These are phyloP conservation scores for Podospora comata DNA, from an alignment of 495 filamentous ascomycete species.

Conservation along the genomic window DNA sequence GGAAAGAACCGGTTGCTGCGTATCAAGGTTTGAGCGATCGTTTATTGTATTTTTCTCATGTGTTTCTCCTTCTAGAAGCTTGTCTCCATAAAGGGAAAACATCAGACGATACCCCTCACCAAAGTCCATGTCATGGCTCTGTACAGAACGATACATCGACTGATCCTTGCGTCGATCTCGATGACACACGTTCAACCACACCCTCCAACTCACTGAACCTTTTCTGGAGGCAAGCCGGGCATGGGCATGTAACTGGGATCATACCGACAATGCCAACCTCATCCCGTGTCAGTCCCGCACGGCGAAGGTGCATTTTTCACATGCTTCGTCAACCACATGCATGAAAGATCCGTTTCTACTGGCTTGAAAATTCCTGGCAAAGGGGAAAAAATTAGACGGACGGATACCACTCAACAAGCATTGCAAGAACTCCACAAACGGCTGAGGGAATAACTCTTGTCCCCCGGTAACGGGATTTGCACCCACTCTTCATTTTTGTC, in stretches of 20 bases:
- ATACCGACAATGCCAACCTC: neutral
- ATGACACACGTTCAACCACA: conserved; percentile 6
- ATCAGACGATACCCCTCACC: neutral
- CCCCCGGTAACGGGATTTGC: neutral
- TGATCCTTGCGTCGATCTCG: conserved; percentile 11
- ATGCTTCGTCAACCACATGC: neutral
- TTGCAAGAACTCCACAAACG: neutral
- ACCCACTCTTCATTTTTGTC: neutral
- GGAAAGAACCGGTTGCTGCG: neutral
- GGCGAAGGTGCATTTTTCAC: neutral
- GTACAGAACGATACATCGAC: conserved; percentile 3
- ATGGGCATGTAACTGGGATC: neutral
- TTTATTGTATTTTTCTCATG: neutral
- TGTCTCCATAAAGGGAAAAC: neutral
- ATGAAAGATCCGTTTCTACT: neutral
- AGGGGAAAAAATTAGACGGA: neutral
- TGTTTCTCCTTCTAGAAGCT: neutral
- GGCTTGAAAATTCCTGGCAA: neutral
- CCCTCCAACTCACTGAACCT: neutral
- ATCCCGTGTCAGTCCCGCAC: neutral
- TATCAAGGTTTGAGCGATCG: neutral
- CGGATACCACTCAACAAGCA: neutral
- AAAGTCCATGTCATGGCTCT: neutral
- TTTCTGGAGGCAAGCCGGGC: neutral
- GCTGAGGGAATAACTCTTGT: neutral